Conservation (phyloP, 2,329 filamentous ascomycete species). For the Lizonia empirigonia region DNA sequence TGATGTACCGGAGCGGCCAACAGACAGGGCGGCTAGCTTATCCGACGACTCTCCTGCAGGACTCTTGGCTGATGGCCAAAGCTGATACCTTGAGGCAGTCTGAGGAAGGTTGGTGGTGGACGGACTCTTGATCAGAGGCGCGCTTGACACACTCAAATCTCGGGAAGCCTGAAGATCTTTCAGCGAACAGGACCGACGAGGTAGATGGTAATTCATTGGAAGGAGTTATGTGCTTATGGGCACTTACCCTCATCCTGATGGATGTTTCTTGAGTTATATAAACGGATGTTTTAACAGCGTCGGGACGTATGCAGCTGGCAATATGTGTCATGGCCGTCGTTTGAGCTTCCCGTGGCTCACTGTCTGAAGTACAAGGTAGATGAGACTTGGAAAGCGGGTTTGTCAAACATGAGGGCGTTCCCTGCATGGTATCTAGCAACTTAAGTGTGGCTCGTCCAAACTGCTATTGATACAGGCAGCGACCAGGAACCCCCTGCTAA, state of each 20-base stretch:
- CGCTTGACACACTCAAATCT: constrained; percentile 27
- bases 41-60: constrained; percentile 39
- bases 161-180: constrained; percentile 39
- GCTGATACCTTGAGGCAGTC: constrained; percentile 41
- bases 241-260: constrained; percentile 40
- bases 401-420: constrained; percentile 50
- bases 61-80: constrained; percentile 45
- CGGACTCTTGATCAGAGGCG: constrained; percentile 34
- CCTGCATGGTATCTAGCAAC: constrained; percentile 46
- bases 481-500: constrained; percentile 39
- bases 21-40: constrained; percentile 45
- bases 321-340: constrained; percentile 51
- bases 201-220: constrained; percentile 41
- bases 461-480: constrained; percentile 45
- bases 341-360: constrained; percentile 46
- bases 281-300: constrained; percentile 40
- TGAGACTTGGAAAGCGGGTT: constrained; percentile 49
- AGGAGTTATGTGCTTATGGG: constrained; percentile 22
- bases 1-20: constrained; percentile 48
- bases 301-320: constrained; percentile 50
- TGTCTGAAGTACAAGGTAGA: constrained; percentile 46
- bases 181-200: constrained; percentile 44
- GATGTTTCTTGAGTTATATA: constrained; percentile 49
- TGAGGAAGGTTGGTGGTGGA: constrained; percentile 36
- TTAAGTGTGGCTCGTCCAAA: constrained; percentile 47